Percentiles rank a stretch among this genome's conserved stretches.
Evolutionary conservation across 2,329 filamentous ascomycete species (phyloP).

Genomic region (Aspergillus sp.): DNA sequence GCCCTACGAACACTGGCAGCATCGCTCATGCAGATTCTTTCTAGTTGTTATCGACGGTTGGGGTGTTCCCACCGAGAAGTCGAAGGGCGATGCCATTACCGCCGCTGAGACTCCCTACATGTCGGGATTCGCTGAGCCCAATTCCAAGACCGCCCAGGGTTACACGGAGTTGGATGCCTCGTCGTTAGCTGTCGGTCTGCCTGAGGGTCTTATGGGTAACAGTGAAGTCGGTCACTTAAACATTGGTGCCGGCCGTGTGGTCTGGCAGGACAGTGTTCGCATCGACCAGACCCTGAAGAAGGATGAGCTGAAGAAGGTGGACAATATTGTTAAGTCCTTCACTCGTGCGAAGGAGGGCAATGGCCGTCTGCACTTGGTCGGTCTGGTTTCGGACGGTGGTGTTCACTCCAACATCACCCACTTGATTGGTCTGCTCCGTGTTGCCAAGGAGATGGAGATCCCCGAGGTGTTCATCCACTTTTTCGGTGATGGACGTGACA

Average conservation of each 20-base stretch:
- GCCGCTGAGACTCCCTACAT: conserved; percentile 89
- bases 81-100: conserved; percentile 90
- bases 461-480: conserved; percentile 97
- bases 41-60: conserved; percentile 98
- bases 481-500: conserved; percentile 96
- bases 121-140: conserved; percentile 67
- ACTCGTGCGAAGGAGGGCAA: conserved; percentile 76
- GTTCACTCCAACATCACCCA: conserved; percentile 96
- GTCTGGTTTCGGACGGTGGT: conserved; percentile 89
- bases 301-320: conserved; percentile 66
- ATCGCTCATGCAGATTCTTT: conserved; percentile 14
- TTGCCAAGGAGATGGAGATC: conserved; percentile 80
- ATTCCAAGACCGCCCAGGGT: conserved; percentile 68
- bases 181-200: conserved; percentile 88
- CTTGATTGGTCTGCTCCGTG: conserved; percentile 76
- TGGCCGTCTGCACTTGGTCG: conserved; percentile 84
- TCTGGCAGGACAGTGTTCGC: conserved; percentile 97
- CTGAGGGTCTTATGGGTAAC: conserved; percentile 97
- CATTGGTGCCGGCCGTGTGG: conserved; percentile 93
- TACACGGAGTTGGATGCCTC: conserved; percentile 93
- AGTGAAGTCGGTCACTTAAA: conserved; percentile 98
- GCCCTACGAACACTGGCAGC: not conserved
- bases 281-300: conserved; percentile 93
- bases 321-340: conserved; percentile 72
- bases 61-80: conserved; percentile 79